Conservation (phyloP, 768 basidiomycete genomes). For the Amanita jacksonii region DNA sequence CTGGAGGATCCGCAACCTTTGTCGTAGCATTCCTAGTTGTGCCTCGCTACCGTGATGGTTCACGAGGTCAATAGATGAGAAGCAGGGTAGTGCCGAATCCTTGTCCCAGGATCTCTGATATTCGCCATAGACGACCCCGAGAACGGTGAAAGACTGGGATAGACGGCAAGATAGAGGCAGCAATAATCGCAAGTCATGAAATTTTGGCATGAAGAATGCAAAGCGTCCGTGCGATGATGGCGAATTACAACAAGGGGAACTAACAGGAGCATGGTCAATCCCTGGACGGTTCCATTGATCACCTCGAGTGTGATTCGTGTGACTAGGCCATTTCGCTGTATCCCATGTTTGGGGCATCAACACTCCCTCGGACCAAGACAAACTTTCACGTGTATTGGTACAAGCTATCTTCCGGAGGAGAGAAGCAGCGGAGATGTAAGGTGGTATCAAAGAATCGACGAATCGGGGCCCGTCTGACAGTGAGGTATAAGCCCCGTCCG, state of each 20-base stretch:
- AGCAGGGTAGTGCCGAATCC: background rate
- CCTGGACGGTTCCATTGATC: background rate
- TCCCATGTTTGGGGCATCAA: background rate
- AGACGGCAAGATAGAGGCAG: conserved; percentile 28
- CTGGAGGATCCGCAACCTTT: background rate
- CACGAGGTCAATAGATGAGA: background rate
- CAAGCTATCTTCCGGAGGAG: conserved; percentile 13
- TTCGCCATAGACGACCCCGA: conserved; percentile 22
- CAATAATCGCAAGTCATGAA: conserved; percentile 24
- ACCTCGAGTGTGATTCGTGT: background rate
- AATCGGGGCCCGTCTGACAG: conserved; percentile 23
- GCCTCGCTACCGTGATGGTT: background rate
- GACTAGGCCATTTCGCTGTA: background rate
- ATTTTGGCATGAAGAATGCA: conserved; percentile 24
- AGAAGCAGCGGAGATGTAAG: conserved; percentile 39
- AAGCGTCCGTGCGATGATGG: conserved; percentile 17
- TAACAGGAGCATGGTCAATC: background rate
- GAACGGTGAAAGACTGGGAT: conserved; percentile 19
- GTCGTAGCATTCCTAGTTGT: background rate
- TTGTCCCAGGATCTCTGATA: background rate
- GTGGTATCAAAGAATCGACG: conserved; percentile 49
- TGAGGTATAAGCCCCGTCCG: conserved; percentile 22
- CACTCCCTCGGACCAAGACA: background rate
- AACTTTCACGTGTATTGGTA: background rate
- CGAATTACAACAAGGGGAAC: background rate